Evolutionary conservation across 768 basidiomycete genomes (phyloP).

Genomic region (Baorangia bicolor): DNA sequence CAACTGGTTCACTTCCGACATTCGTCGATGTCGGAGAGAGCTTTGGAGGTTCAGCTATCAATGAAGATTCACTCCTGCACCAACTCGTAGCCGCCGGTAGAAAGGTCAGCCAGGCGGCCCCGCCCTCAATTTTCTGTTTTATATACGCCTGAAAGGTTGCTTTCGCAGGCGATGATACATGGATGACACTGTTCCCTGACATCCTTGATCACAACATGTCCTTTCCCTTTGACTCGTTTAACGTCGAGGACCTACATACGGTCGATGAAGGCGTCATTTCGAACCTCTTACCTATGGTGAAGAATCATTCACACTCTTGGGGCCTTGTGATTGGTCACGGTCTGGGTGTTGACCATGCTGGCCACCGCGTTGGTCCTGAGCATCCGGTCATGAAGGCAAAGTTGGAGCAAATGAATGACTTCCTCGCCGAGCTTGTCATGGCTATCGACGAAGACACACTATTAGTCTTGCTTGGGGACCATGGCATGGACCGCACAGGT

Average conservation of each 20-base stretch:
- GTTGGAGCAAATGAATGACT: constrained; percentile 82
- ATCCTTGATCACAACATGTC: constrained; percentile 71
- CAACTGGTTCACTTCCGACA: constrained; percentile 92
- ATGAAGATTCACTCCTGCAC: constrained; percentile 84
- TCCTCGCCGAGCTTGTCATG: constrained; percentile 71
- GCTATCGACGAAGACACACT: constrained; percentile 84
- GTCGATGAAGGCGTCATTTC: constrained; percentile 89
- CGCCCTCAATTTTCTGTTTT: neutral
- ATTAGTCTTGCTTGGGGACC: constrained; percentile 90
- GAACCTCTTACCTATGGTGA: constrained; percentile 80
- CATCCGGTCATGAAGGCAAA: constrained; percentile 85
- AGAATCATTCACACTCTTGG: constrained; percentile 55
- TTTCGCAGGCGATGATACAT: constrained; percentile 97
- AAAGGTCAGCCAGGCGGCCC: constrained; percentile 42
- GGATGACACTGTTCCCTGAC: constrained; percentile 85
- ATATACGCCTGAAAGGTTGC: constrained; percentile 51
- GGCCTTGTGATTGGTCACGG: constrained; percentile 91
- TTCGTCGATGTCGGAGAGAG: constrained; percentile 94
- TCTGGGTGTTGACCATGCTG: constrained; percentile 95
- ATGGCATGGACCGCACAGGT: constrained; percentile 94
- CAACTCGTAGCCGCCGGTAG: constrained; percentile 63
- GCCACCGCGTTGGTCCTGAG: constrained; percentile 90
- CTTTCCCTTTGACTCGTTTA: constrained; percentile 93
- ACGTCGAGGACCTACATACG: constrained; percentile 96
- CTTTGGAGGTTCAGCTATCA: constrained; percentile 83